These are phyloP conservation scores for Lippia alba DNA, from an alignment of 305 asterid genomes.

Conservation along the genomic window DNA sequence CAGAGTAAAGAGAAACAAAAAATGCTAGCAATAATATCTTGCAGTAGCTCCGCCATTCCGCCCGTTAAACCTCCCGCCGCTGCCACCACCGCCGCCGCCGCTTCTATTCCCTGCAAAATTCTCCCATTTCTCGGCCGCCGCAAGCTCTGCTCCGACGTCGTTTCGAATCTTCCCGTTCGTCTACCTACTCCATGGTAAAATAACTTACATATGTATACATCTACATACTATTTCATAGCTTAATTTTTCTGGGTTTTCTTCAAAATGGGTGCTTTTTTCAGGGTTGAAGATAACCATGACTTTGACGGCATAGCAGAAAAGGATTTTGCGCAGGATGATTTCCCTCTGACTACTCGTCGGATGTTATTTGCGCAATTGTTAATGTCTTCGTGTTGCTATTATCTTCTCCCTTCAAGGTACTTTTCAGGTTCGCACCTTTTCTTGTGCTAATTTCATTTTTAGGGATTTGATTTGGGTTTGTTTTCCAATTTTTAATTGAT, in stretches of 20 bases:
- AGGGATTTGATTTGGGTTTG: not conserved
- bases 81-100: too few species aligned
- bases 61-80: slow-evolving; percentile 38
- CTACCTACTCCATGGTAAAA: slow-evolving; percentile 48
- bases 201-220: not conserved
- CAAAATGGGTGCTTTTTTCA: slow-evolving; percentile 25
- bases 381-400: slow-evolving; percentile 49
- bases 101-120: slow-evolving; percentile 35
- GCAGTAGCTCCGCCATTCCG: slow-evolving; percentile 39
- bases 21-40: slow-evolving; percentile 48
- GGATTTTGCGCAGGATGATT: slow-evolving; percentile 39
- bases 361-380: slow-evolving; percentile 63
- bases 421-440: slow-evolving; percentile 71
- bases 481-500: not conserved
- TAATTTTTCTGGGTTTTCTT: not conserved
- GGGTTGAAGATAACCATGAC: slow-evolving; percentile 41
- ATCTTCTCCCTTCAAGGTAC: slow-evolving; percentile 80
- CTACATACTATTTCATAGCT: not conserved
- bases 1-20: not conserved
- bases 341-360: slow-evolving; percentile 58
- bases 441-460: not conserved
- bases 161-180: slow-evolving; percentile 49
- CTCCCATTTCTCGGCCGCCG: slow-evolving; percentile 70
- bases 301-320: slow-evolving; percentile 31
- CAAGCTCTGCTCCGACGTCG: slow-evolving; percentile 72